Percentiles rank a stretch among this genome's conserved stretches.
Conservation (phyloP, 2,329 filamentous ascomycete genomes). For the Aureobasidium uvarum region DNA sequence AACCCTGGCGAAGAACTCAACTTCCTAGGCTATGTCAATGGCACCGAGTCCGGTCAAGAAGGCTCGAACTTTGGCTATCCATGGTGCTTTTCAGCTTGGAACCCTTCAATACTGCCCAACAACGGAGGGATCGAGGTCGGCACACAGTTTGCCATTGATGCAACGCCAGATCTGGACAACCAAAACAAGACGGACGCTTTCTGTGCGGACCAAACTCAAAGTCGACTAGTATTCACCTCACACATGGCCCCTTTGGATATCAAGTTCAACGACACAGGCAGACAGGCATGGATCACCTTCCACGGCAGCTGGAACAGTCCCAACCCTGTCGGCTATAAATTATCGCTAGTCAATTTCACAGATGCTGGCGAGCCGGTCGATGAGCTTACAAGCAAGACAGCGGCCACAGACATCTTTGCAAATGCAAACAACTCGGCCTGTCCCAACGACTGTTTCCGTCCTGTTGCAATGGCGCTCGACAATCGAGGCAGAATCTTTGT, state of each 20-base stretch:
- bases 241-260: conserved; percentile 72
- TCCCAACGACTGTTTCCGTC: conserved; percentile 60
- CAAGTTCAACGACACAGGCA: conserved; percentile 60
- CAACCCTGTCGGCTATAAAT: conserved; percentile 52
- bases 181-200: conserved; percentile 49
- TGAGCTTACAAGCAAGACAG: conserved; percentile 46
- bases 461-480: conserved; percentile 58
- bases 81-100: conserved; percentile 66
- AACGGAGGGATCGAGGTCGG: conserved; percentile 48
- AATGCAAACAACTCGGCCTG: conserved; percentile 56
- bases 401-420: conserved; percentile 53
- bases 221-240: conserved; percentile 60
- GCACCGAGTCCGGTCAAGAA: conserved; percentile 44
- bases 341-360: conserved; percentile 49
- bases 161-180: conserved; percentile 37
- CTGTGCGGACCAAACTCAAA: conserved; percentile 44
- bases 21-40: conserved; percentile 63
- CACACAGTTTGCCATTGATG: conserved; percentile 51
- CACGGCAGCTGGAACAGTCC: conserved; percentile 65
- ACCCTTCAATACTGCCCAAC: conserved; percentile 51
- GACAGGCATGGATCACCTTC: conserved; percentile 64
- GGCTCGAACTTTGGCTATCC: conserved; percentile 69
- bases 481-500: conserved; percentile 58
- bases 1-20: conserved; percentile 76
- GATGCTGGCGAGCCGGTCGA: conserved; percentile 47